These are phyloP conservation scores for Ganoderma multipileum DNA, from an alignment of 1,284 basidiomycete genomes.

Conservation along the genomic window DNA sequence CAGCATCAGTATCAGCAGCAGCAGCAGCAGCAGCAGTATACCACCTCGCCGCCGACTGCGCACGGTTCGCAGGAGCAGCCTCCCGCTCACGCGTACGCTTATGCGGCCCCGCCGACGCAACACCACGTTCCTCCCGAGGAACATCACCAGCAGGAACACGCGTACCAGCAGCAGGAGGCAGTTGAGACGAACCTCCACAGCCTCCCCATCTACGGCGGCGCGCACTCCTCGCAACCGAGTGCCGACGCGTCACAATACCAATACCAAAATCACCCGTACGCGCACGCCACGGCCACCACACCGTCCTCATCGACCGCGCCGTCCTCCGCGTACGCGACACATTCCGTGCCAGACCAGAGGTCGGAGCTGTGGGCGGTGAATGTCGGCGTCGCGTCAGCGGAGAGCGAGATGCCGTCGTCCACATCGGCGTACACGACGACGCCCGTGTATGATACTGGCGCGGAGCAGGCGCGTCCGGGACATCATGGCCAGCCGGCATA, in stretches of 20 bases:
- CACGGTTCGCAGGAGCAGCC: constrained; percentile 11
- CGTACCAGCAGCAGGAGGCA: constrained; percentile 14
- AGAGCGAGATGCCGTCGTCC: constrained; percentile 5
- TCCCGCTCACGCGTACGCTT: constrained; percentile 8
- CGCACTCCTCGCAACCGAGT: constrained; percentile 12
- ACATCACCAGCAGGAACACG: constrained; percentile 7
- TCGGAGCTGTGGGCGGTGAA: constrained; percentile 29
- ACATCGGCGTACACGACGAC: constrained; percentile 8
- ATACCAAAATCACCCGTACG: constrained; percentile 16
- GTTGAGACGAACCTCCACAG: constrained; percentile 9
- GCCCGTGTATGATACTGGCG: constrained; percentile 2
- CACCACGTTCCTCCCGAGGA: not conserved
- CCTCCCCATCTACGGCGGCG: constrained; percentile 29
- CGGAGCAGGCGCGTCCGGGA: constrained; percentile 5
- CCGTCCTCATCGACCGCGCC: constrained; percentile 4
- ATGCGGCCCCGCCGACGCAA: constrained; percentile 6
- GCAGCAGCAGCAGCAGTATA: not conserved
- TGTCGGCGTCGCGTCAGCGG: not conserved
- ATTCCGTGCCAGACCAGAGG: constrained; percentile 19
- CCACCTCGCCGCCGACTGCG: not conserved
- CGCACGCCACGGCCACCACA: not conserved
- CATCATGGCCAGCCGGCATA: constrained; percentile 6
- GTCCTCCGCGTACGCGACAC: constrained; percentile 13
- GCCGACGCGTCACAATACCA: constrained; percentile 8
- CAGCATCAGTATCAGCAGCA: constrained; percentile 14